phyloP scores from a whole-genome alignment of 1,139 yeast genomes.

The Debaryomyces singareniensis region DNA sequence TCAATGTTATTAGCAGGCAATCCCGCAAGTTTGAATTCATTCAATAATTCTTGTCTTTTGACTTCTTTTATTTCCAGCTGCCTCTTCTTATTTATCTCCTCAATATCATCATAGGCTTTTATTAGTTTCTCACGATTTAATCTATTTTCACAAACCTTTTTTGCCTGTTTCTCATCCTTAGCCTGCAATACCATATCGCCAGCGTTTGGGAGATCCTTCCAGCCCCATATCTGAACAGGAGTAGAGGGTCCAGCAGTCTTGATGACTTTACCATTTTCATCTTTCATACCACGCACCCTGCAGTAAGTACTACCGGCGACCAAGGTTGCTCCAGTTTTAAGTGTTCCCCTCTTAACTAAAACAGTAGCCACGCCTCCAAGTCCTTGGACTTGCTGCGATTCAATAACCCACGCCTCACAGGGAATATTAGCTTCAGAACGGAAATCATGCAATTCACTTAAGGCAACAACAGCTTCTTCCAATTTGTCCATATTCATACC shows the following conservation, averaged over 20 bases:
- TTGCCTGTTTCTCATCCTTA: slow-evolving; percentile 65
- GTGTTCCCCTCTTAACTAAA: slow-evolving; percentile 71
- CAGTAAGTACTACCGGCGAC: slow-evolving; percentile 87
- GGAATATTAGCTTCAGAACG: slow-evolving; percentile 54
- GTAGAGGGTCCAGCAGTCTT: slow-evolving; percentile 78
- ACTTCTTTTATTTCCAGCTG: slow-evolving; percentile 41
- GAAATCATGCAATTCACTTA: slow-evolving; percentile 78
- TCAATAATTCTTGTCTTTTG: slow-evolving; percentile 44
- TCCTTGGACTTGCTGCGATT: slow-evolving; percentile 77
- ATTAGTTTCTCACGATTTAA: slow-evolving; percentile 48
- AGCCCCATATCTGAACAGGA: slow-evolving; percentile 89
- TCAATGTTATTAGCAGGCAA: slow-evolving; percentile 38
- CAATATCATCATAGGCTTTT: slow-evolving; percentile 62
- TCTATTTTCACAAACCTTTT: slow-evolving; percentile 66
- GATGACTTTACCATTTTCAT: slow-evolving; percentile 62
- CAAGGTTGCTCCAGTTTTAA: slow-evolving; percentile 62
- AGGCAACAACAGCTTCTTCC: slow-evolving; percentile 82
- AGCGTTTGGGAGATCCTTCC: slow-evolving; percentile 90
- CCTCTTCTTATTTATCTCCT: slow-evolving; percentile 57
- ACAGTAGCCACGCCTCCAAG: slow-evolving; percentile 85
- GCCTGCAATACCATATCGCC: slow-evolving; percentile 86
- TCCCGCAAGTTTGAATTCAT: slow-evolving; percentile 53
- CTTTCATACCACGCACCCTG: slow-evolving; percentile 75
- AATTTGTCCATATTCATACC: slow-evolving; percentile 78
- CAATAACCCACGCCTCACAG: slow-evolving; percentile 87